Percentiles rank a stretch among this genome's conserved stretches.
phyloP scores from a whole-genome alignment of 192 early-diverging fungal species.

The Dissophora ornata region DNA sequence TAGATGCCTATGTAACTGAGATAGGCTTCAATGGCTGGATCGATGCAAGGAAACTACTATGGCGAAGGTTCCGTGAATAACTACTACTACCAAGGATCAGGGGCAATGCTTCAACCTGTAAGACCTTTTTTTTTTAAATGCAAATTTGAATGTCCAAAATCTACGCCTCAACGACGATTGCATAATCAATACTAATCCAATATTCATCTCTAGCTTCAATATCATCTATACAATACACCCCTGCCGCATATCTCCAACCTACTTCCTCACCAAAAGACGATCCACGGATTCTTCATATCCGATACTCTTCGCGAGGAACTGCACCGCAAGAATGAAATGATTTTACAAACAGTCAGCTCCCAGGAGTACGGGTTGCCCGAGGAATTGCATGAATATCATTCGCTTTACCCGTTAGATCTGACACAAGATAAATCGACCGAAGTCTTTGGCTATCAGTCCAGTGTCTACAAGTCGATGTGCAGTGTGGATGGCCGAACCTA shows the following conservation, averaged over 20 bases:
- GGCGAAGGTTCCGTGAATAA: constrained; percentile 31
- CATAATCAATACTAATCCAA: too few species aligned
- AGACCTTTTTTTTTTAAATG: too few species aligned
- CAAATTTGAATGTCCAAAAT: too few species aligned
- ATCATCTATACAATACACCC: constrained; percentile 82
- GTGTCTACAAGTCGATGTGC: constrained; percentile 88
- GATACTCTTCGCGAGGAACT: constrained; percentile 87
- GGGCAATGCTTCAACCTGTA: constrained; percentile 49
- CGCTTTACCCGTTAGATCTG: constrained; percentile 74
- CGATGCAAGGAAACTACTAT: constrained; percentile 38
- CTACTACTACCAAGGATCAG: constrained; percentile 45
- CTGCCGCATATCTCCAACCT: constrained; percentile 78
- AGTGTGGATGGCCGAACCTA: constrained; percentile 89
- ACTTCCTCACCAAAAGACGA: constrained; percentile 79
- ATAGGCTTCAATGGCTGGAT: constrained; percentile 35
- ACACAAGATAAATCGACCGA: constrained; percentile 65
- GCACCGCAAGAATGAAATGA: constrained; percentile 74
- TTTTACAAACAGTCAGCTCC: constrained; percentile 58
- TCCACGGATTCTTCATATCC: constrained; percentile 87
- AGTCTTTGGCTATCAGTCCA: constrained; percentile 76
- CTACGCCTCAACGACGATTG: not conserved
- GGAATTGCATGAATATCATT: constrained; percentile 93
- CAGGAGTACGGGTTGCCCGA: constrained; percentile 72
- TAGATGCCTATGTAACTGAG: too few species aligned
- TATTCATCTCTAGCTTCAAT: constrained; percentile 82